Conservation (phyloP, 2,329 filamentous ascomycete genomes). For the Colletotrichum eremochloae region DNA sequence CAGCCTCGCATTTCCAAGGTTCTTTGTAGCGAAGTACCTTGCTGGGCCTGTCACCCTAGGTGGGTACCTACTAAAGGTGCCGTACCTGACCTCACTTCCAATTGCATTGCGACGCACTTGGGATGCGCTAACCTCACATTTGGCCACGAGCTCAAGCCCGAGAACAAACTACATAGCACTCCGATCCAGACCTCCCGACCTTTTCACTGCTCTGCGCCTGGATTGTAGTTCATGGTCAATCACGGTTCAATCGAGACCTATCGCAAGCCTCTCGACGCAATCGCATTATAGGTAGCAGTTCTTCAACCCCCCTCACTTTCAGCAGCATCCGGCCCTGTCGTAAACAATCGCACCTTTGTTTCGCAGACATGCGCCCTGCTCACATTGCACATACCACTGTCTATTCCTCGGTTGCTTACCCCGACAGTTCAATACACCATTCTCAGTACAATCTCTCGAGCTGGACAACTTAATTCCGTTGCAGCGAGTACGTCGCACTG, state of each 20-base stretch:
- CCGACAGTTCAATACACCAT: neutral
- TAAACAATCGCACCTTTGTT: neutral
- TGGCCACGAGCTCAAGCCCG: neutral
- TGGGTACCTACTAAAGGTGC: neutral
- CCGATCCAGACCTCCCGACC: neutral
- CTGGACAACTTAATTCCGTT: slow-evolving; percentile 7
- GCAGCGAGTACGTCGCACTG: slow-evolving; percentile 6
- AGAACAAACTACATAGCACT: slow-evolving; percentile 3
- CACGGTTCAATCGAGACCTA: neutral
- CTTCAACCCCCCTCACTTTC: neutral
- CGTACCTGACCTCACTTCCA: neutral
- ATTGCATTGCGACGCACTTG: slow-evolving; percentile 3
- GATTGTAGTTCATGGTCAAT: neutral
- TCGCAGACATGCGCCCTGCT: neutral
- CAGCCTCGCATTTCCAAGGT: neutral
- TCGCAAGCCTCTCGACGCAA: neutral
- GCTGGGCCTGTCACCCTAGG: neutral
- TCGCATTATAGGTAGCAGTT: neutral
- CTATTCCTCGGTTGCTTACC: neutral
- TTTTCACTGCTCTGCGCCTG: neutral
- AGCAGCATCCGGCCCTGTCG: too few species aligned
- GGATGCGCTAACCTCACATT: slow-evolving; percentile 6
- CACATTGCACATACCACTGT: neutral
- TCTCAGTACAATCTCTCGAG: neutral
- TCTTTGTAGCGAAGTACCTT: neutral